phyloP scores from a whole-genome alignment of 768 basidiomycete genomes.

The Clavulina sp. region DNA sequence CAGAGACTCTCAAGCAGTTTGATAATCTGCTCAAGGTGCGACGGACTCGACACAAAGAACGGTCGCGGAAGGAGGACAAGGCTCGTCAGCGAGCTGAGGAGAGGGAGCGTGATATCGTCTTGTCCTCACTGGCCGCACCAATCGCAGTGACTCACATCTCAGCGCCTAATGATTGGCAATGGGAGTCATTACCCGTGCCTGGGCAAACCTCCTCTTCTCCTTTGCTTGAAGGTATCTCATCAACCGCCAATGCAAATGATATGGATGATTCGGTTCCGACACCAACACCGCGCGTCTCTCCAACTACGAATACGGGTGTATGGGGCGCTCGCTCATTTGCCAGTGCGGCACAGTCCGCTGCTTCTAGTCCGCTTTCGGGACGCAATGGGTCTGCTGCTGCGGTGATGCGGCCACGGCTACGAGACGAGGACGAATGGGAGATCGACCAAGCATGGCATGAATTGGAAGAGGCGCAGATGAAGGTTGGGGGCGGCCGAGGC shows the following conservation, averaged over 20 bases:
- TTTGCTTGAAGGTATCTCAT: too few relatives aligned
- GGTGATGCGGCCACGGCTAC: not conserved
- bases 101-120: conserved; percentile 35
- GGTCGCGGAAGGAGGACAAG: conserved; percentile 70
- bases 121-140: conserved; percentile 1
- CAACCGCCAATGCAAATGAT: too few relatives aligned
- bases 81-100: conserved; percentile 68
- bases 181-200: too few relatives aligned
- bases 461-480: conserved; percentile 35
- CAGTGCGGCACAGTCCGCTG: conserved; percentile 42
- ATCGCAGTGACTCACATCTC: not conserved
- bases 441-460: conserved; percentile 69
- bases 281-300: not conserved
- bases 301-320: conserved; percentile 27
- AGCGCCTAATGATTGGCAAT: too few relatives aligned
- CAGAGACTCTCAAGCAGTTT: conserved; percentile 61
- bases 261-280: too few relatives aligned
- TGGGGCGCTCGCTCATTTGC: conserved; percentile 78
- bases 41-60: conserved; percentile 56
- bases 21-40: conserved; percentile 68
- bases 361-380: conserved; percentile 10
- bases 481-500: conserved; percentile 21
- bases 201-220: too few relatives aligned
- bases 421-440: conserved; percentile 48
- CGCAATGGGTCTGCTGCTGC: not conserved